These are phyloP conservation scores for Epichloe amarillans DNA, from an alignment of 2,329 filamentous ascomycete genomes.

Conservation along the genomic window DNA sequence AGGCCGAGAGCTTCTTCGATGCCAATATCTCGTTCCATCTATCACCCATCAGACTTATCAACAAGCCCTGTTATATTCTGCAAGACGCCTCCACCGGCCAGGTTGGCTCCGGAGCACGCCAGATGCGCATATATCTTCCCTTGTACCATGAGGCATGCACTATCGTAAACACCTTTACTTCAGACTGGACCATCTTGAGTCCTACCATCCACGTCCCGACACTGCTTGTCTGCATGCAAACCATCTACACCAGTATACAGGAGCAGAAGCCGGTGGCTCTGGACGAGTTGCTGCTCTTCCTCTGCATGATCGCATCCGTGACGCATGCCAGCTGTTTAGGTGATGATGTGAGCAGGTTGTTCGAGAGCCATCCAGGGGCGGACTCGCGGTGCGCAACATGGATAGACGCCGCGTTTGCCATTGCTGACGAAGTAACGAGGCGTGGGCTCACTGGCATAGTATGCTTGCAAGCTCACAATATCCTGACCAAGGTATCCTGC, in stretches of 20 bases:
- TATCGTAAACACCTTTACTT: not conserved
- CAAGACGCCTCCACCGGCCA: constrained; percentile 1
- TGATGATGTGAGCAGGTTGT: constrained; percentile 2
- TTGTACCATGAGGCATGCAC: constrained; percentile 3
- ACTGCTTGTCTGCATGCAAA: not conserved
- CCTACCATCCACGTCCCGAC: not conserved
- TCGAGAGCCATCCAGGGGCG: constrained; percentile 1
- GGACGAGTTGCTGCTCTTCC: not conserved
- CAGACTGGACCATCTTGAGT: constrained; percentile 1
- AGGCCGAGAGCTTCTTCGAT: not conserved
- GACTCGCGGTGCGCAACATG: constrained; percentile 2
- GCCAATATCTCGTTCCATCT: constrained; percentile 1
- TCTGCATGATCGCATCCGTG: constrained; percentile 2
- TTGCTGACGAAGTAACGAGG: constrained; percentile 2
- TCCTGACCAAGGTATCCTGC: constrained; percentile 2
- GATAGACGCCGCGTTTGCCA: constrained; percentile 1
- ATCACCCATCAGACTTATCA: constrained; percentile 5
- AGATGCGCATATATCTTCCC: constrained; percentile 2
- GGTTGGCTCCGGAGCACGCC: not conserved
- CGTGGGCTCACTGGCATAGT: constrained; percentile 1
- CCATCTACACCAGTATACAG: constrained; percentile 2
- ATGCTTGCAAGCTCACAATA: constrained; percentile 3
- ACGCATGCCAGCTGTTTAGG: not conserved
- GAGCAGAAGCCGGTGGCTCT: not conserved
- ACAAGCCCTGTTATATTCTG: constrained; percentile 1